phyloP scores from a whole-genome alignment of 169 alveolate species.

The Eimeria maxima region DNA sequence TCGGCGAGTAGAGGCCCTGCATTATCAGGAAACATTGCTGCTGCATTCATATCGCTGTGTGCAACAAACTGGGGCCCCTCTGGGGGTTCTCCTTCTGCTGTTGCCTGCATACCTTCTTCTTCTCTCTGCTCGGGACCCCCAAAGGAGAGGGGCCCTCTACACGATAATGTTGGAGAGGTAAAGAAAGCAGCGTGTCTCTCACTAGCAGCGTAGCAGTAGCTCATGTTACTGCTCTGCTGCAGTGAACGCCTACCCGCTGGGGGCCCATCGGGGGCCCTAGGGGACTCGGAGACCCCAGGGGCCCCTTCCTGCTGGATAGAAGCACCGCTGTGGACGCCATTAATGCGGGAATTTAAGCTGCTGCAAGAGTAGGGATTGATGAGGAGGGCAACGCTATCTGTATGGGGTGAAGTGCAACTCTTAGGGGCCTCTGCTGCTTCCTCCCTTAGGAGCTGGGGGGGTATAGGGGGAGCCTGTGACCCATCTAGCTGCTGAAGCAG shows the following conservation, averaged over 20 bases:
- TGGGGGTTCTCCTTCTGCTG: not conserved
- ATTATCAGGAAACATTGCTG: not conserved
- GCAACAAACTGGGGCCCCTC: not conserved
- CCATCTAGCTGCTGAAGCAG: not conserved
- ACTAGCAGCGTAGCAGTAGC: not conserved
- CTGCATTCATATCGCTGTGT: not conserved
- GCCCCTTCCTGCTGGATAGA: not conserved
- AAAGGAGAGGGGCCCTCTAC: not conserved
- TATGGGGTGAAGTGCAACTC: not conserved
- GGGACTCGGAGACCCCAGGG: no score
- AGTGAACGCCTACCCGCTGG: not conserved
- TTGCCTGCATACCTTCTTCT: not conserved
- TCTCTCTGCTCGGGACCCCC: not conserved
- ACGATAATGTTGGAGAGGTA: not conserved
- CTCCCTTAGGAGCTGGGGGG: constrained; percentile 7
- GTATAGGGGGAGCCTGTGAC: constrained; percentile 6
- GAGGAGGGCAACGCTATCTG: not conserved
- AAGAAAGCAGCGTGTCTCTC: not conserved
- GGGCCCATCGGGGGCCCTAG: not conserved
- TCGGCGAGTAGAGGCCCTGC: not conserved
- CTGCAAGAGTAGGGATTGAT: not conserved
- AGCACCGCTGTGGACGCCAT: constrained; percentile 13
- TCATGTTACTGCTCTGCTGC: not conserved
- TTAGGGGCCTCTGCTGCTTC: constrained; percentile 8
- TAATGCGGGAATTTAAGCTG: not conserved